Evolutionary conservation across 83 land plant species (phyloP), one percentile per base, ranked within the genome.

Genomic region (Diphasiastrum complanatum): DNA sequence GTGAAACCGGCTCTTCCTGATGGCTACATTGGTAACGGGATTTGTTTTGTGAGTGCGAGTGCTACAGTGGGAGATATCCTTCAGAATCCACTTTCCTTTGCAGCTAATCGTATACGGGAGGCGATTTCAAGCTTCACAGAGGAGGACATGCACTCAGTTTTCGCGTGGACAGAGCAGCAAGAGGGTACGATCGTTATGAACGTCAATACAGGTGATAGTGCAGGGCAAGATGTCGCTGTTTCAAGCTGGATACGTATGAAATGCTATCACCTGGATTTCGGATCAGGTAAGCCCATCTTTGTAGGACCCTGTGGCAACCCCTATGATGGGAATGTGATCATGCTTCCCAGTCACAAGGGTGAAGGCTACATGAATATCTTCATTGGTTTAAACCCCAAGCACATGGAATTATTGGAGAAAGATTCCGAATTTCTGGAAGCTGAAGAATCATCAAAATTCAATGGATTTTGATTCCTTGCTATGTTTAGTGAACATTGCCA

Each of bases 221-320:
- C 57, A 3, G 28, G 33, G 24, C 31, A 53, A 11, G 33, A 30
- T 53, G 33, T 30, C 4, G 26, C 57, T 53, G 38, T 64, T 20
- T 30, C 66, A 14, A 33, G 35, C 5, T 64, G 66, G 66, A 30
- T 28, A 25, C 29, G 58, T 28, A 1, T 64, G 6, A 53, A 53
- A 18, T 51, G 47, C 24, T 32, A 64, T 14, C 43, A 32, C 2
- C 25, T 33, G 25, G 66, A 64, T 56, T 64, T 64, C 59, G 66
- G 66, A 31, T 64, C 56, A 56, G 66, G 66, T 3, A 23, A 51
- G 14, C 66, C 66, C 33, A 31, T 54, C 14, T 54, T 54, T 24
- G 30, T 16, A n/a, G 33, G 58, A 2, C 58, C 58, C 1, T 33
- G 58, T 33, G 33, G 33, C 58, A 30, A 54, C 33, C 58, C 58